These are phyloP conservation scores for Gossypium gossypioides DNA, from an alignment of 441 rosid genomes.

Conservation along the genomic window DNA sequence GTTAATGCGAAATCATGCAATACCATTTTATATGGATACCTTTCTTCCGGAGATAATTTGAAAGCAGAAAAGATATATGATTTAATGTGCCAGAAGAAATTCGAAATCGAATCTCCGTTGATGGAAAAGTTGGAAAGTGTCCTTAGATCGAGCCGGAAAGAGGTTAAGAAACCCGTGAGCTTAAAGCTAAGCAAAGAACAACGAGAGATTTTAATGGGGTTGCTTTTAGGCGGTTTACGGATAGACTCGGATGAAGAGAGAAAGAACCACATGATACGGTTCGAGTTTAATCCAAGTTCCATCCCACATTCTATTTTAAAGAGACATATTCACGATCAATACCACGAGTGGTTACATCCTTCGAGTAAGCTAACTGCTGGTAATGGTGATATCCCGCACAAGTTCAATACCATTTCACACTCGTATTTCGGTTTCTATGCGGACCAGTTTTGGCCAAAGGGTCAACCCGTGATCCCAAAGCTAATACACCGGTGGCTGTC, in stretches of 20 bases:
- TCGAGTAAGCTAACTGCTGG: slow-evolving; percentile 28
- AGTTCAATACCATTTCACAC: slow-evolving; percentile 47
- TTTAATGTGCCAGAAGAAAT: slow-evolving; percentile 63
- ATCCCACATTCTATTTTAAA: slow-evolving; percentile 41
- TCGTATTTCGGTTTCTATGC: slow-evolving; percentile 63
- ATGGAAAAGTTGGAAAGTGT: slow-evolving; percentile 58
- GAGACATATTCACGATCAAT: slow-evolving; percentile 51
- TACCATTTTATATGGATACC: slow-evolving; percentile 46
- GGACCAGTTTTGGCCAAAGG: slow-evolving; percentile 63
- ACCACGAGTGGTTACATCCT: slow-evolving; percentile 67
- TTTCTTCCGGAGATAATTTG: slow-evolving; percentile 41
- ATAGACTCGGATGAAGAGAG: slow-evolving; percentile 51
- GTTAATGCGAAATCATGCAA: slow-evolving; percentile 62
- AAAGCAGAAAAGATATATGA: slow-evolving; percentile 59
- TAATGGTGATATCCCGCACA: slow-evolving; percentile 28
- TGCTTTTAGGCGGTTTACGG: slow-evolving; percentile 73
- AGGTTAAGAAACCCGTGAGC: slow-evolving; percentile 44
- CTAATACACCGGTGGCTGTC: slow-evolving; percentile 80
- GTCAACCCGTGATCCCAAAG: slow-evolving; percentile 56
- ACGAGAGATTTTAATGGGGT: slow-evolving; percentile 70
- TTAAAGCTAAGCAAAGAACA: slow-evolving; percentile 70
- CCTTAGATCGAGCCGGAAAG: slow-evolving; percentile 45
- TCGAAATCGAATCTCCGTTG: slow-evolving; percentile 44
- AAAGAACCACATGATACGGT: slow-evolving; percentile 49
- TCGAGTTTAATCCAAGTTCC: slow-evolving; percentile 52